Evolutionary conservation across 202 grass and related monocot species (phyloP), one percentile per base, ranked within the genome.

Genomic region (Carex arenaria): DNA sequence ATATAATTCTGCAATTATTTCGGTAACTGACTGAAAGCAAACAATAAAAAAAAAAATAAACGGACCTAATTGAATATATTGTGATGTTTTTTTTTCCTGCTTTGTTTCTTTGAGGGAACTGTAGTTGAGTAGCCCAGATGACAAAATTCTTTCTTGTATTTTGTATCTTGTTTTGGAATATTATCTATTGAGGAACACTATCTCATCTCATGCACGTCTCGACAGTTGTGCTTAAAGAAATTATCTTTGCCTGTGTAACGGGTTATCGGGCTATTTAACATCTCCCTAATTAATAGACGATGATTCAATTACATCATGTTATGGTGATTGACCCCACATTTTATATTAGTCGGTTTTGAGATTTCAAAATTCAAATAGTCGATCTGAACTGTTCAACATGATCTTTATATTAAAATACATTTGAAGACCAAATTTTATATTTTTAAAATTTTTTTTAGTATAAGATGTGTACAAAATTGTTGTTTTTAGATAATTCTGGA

Each of bases 141-240:
- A 59, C 23, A 34, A 5, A 5, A 78, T 57, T 51, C 70, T 22
- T 52, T 19, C 53, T 40, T 78, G 53, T 59, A 78, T 56, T 77
- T 77, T 59, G 72, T n/a, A 34, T 15, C 51, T 76, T 57, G 51
- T 57, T 77, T 77, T 77, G 72, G 72, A 76, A 76, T 76, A 76
- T 76, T 76, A 13, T 36, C 51, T 34, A n/a, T 17, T 19, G 7
- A 76, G 28, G 23, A 55, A 77, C 18, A 57, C 52, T 34, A 34
- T 34, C 32, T 34, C 32, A 36, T 77, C 52, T 77, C 72, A 77
- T 77, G 52, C 52, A 56, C 72, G 3, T 5, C 53, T 53, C 45
- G 56, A 73, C 45, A 73, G 22, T 26, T 22, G 6, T 26, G 70
- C 43, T 73, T 72, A 12, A 12, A 3, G 14, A 36, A 73, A n/a